Conservation (phyloP, 768 basidiomycete genomes). For the Coprinellus micaceus region DNA sequence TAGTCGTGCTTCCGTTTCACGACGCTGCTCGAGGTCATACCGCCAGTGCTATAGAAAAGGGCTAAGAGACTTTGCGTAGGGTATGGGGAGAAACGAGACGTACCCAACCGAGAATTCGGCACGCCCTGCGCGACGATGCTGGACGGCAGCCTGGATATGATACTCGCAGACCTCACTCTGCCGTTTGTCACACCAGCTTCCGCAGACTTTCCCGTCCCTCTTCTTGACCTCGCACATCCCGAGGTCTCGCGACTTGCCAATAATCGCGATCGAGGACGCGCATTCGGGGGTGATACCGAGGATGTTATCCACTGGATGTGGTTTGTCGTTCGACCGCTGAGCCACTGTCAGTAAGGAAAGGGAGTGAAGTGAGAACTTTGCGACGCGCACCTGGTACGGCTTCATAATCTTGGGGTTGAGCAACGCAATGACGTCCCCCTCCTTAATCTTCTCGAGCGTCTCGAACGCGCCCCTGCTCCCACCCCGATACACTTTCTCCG, state of each 20-base stretch:
- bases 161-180: conserved; percentile 87
- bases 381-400: conserved; percentile 67
- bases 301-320: conserved; percentile 77
- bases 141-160: conserved; percentile 81
- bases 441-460: conserved; percentile 74
- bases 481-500: conserved; percentile 72
- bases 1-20: conserved; percentile 54
- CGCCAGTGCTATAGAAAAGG: conserved; percentile 55
- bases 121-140: conserved; percentile 66
- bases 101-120: conserved; percentile 87
- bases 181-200: conserved; percentile 89
- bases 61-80: background rate
- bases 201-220: conserved; percentile 77
- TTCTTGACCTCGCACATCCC: conserved; percentile 79
- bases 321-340: conserved; percentile 49
- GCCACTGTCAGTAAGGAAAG: too few species aligned
- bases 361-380: too few species aligned
- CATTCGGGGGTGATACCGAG: conserved; percentile 86
- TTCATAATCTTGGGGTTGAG: conserved; percentile 85
- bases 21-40: conserved; percentile 52
- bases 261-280: conserved; percentile 72
- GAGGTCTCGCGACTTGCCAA: conserved; percentile 85
- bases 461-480: conserved; percentile 95
- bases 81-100: conserved; percentile 20
- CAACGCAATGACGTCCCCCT: conserved; percentile 88